Base-by-base conservation (phyloP, 1,284 basidiomycete genomes). In the Ceratobasidium sp. region DNA sequence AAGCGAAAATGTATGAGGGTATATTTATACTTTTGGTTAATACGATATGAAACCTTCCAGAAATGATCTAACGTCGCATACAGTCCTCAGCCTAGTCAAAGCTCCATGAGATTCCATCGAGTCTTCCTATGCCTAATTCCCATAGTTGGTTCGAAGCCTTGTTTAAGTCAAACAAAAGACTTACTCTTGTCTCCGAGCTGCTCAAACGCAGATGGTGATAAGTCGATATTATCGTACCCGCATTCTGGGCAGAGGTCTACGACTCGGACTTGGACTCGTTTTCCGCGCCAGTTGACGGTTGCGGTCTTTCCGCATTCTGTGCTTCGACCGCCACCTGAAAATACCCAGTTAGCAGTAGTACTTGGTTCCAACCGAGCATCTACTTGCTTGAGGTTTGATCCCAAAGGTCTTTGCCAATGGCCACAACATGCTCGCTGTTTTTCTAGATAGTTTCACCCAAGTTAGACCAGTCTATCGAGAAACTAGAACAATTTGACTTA, bases 131-230 rank as follows among this genome's bases (percentile, higher is more conserved):
- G 30, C 39, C 57, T 59, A 23, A 21, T 32, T 5, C 14, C 4
- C 10, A 21, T n/a, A 23, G 30, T 58, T 14, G 5, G 21, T 26
- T 34, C 2, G 14, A 23, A 10, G 21, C 9, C 18, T 26, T 12
- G 34, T 32, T 1, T 32, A 14, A 34, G 16, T 16, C 18, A 10
- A 14, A 1, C 18, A 32, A 1, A 10, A 23, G 12, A 45, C 45
- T 6, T 26, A 50, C 60, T 36, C 30, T 62, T 48, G 28, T 46
- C 26, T 14, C n/a, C 45, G 6, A 50, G 60, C n/a, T 32, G 23
- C 28, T 62, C 45, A 26, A 62, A 62, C 30, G 60, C 45, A 48
- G 45, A 62, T 8, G 45, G 43, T 10, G 45, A 62, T 48, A 62
- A 21, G 34, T 50, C 45, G 18, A 62, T 36, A 45, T 62, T 26